Evolutionary conservation across 192 early-diverging fungal species (phyloP).

Genomic region (Coemansia umbellata): DNA sequence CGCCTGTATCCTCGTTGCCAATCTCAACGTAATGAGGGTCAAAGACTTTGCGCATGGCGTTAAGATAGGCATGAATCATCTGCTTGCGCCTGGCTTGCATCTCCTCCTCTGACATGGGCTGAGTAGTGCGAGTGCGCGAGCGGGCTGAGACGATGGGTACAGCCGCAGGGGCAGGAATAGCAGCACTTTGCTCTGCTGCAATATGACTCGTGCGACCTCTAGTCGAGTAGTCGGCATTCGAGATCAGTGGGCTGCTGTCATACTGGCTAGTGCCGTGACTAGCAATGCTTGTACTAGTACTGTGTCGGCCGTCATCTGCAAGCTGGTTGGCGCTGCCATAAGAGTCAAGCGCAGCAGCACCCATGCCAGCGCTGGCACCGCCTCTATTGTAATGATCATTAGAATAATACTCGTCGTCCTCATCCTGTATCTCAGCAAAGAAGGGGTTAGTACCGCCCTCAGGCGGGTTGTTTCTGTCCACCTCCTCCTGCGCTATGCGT

Average conservation of each 20-base stretch:
- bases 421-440: conserved; percentile 41
- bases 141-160: conserved; percentile 17
- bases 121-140: conserved; percentile 33
- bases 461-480: conserved; percentile 51
- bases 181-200: not conserved
- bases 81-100: conserved; percentile 23
- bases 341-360: too few relatives aligned
- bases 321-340: conserved; percentile 3
- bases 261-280: conserved; percentile 40
- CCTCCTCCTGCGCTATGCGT: conserved; percentile 51
- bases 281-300: conserved; percentile 29
- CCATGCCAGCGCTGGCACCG: too few relatives aligned
- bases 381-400: too few relatives aligned
- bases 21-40: conserved; percentile 62
- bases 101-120: conserved; percentile 28
- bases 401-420: conserved; percentile 23
- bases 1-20: conserved; percentile 51
- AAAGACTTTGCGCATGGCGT: conserved; percentile 62
- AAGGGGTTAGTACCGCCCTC: conserved; percentile 42
- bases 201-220: not conserved
- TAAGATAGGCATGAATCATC: conserved; percentile 56
- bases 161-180: conserved; percentile 3
- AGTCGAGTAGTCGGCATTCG: conserved; percentile 23
- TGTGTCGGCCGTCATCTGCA: conserved; percentile 9
- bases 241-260: conserved; percentile 46